phyloP scores from a whole-genome alignment of 169 alveolate genomes.

The Perkinsus marinus region DNA sequence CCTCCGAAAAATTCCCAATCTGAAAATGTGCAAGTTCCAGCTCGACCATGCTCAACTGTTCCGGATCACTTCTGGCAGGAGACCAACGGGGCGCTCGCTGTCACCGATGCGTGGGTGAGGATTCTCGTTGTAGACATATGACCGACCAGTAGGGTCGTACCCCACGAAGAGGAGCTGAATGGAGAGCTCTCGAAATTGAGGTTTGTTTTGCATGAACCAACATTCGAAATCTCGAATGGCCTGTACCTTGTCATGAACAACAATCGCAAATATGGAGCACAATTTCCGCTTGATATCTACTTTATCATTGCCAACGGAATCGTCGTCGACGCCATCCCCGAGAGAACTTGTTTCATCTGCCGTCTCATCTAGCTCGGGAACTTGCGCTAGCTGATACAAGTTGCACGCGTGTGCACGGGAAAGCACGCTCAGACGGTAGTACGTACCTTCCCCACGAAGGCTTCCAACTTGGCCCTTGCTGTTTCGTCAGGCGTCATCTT shows the following conservation, averaged over 20 bases:
- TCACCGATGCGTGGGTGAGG: background rate
- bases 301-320: background rate
- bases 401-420: too few species aligned
- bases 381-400: too few species aligned
- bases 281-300: background rate
- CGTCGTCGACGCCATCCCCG: background rate
- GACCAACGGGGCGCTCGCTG: background rate
- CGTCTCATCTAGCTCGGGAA: background rate
- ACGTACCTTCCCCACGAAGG: background rate
- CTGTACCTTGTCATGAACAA: background rate
- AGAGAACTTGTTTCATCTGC: background rate
- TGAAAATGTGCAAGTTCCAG: background rate
- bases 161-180: background rate
- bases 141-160: background rate
- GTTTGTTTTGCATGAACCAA: background rate
- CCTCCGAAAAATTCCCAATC: background rate
- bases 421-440: background rate
- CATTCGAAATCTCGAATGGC: background rate
- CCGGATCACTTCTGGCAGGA: background rate
- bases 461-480: background rate
- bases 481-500: background rate
- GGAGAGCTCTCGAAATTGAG: background rate
- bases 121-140: background rate
- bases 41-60: too few species aligned
- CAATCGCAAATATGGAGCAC: too few species aligned